phyloP scores from a whole-genome alignment of 108 stramenopile genomes.

The Asterionellopsis glacialis region DNA sequence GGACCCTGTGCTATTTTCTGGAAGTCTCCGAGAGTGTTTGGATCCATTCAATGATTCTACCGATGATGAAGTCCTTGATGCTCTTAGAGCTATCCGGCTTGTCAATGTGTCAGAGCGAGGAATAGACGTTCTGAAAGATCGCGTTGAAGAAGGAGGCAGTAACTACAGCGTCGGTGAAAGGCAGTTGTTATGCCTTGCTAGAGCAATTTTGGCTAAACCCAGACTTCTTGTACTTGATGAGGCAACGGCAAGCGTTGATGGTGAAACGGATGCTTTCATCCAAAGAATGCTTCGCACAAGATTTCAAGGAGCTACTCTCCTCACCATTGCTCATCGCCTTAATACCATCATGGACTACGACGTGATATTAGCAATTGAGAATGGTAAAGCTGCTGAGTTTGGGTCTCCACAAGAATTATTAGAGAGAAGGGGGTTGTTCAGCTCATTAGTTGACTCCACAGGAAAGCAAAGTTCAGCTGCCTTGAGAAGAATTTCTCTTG shows the following conservation, averaged over 20 bases:
- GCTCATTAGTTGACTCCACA: constrained; percentile 74
- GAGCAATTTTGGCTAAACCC: constrained; percentile 70
- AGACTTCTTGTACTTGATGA: constrained; percentile 87
- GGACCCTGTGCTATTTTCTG: constrained; percentile 86
- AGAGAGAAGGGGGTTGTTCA: constrained; percentile 57
- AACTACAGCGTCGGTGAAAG: constrained; percentile 92
- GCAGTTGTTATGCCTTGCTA: constrained; percentile 89
- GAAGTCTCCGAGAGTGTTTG: constrained; percentile 80
- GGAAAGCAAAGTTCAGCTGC: constrained; percentile 65
- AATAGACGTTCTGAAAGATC: constrained; percentile 52
- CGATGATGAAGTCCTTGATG: constrained; percentile 55
- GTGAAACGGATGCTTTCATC: constrained; percentile 84
- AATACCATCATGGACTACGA: constrained; percentile 92
- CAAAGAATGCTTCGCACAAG: constrained; percentile 63
- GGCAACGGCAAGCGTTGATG: constrained; percentile 81
- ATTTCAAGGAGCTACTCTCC: constrained; percentile 60
- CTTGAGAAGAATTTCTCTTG: constrained; percentile 9
- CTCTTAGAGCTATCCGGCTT: constrained; percentile 56
- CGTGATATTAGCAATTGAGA: constrained; percentile 83
- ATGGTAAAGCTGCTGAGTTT: constrained; percentile 75
- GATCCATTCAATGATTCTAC: constrained; percentile 72
- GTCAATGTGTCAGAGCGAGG: neutral
- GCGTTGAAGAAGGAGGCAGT: constrained; percentile 74
- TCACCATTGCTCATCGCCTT: constrained; percentile 89
- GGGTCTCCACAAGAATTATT: constrained; percentile 53